Evolutionary conservation across 305 asterid genomes (phyloP).

Genomic region (Fraxinus floribunda): DNA sequence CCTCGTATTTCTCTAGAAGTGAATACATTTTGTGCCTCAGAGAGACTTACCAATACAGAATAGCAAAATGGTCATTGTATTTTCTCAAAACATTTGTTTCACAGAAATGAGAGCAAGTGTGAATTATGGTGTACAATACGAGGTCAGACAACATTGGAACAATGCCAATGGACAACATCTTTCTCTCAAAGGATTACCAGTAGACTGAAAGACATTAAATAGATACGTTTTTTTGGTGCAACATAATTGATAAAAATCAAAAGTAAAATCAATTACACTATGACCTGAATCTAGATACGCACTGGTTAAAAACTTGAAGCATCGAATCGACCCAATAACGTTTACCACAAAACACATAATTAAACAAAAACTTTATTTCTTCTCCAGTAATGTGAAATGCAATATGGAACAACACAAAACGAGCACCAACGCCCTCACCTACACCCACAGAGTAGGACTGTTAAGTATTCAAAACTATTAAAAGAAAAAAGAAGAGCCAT

Average conservation of each 20-base stretch:
- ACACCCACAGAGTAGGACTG: background rate
- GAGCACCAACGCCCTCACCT: background rate
- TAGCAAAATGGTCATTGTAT: background rate
- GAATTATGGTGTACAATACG: background rate
- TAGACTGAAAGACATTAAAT: background rate
- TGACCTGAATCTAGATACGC: background rate
- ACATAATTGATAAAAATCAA: background rate
- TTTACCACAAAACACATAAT: background rate
- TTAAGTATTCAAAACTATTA: background rate
- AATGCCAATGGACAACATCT: background rate
- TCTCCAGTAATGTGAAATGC: background rate
- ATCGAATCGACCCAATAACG: background rate
- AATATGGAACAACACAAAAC: background rate
- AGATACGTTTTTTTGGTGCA: background rate
- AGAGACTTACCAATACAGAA: background rate
- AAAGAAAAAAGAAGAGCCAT: background rate
- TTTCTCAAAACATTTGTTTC: background rate
- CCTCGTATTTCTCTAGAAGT: background rate
- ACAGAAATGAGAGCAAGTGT: background rate
- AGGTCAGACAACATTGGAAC: background rate
- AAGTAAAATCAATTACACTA: background rate
- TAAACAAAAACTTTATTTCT: background rate
- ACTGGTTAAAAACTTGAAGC: background rate
- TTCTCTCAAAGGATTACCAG: background rate
- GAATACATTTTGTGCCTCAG: background rate